Conservation (phyloP, 345 rosid species). For the Isatis tinctoria region DNA sequence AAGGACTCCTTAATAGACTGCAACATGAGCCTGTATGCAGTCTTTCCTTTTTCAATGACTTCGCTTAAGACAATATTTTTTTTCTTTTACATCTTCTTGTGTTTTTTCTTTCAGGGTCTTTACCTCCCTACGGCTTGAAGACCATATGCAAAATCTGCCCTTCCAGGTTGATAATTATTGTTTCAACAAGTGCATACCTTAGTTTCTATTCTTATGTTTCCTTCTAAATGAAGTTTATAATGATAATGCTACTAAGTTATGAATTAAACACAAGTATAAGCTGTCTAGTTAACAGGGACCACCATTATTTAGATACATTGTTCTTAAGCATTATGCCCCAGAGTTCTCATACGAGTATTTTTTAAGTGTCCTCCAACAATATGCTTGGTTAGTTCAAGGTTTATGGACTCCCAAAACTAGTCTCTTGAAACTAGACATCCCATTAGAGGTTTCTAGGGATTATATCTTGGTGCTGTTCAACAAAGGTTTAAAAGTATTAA, state of each 20-base stretch:
- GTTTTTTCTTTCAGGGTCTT: slow-evolving; percentile 56
- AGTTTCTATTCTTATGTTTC: neutral
- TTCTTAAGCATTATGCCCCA: slow-evolving; percentile 57
- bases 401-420: slow-evolving; percentile 61
- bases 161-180: slow-evolving; percentile 51
- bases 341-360: slow-evolving; percentile 45
- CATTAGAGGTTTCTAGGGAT: slow-evolving; percentile 41
- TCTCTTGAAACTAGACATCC: slow-evolving; percentile 31
- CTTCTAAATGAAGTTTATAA: neutral
- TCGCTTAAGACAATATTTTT: neutral
- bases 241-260: neutral
- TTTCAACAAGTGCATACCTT: neutral
- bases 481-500: no score
- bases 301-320: slow-evolving; percentile 47
- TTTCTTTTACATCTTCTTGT: neutral
- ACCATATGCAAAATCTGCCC: slow-evolving; percentile 60
- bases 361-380: slow-evolving; percentile 42
- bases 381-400: slow-evolving; percentile 71
- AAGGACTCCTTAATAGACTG: slow-evolving; percentile 54
- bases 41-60: slow-evolving; percentile 2
- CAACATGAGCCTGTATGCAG: slow-evolving; percentile 61
- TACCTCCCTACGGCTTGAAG: slow-evolving; percentile 55
- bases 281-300: slow-evolving; percentile 43
- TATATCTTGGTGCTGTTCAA: slow-evolving; percentile 43
- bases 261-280: neutral